Conservation (phyloP, 768 basidiomycete genomes). For the Boletus rubroflammeus region DNA sequence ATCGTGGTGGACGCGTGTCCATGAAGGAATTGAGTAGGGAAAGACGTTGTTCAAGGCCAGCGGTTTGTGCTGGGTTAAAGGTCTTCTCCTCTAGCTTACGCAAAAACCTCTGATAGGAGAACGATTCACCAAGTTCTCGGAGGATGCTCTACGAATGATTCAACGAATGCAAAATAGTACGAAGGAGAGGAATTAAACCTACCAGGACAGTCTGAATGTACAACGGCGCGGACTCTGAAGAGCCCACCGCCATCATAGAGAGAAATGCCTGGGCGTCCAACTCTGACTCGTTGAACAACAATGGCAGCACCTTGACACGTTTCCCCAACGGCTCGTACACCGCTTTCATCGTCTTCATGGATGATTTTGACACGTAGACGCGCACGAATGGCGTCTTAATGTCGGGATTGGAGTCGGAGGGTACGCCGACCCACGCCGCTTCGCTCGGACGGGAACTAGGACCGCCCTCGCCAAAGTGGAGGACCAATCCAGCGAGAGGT, state of each 20-base stretch:
- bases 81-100: slow-evolving; percentile 39
- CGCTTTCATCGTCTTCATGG: slow-evolving; percentile 49
- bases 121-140: slow-evolving; percentile 55
- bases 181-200: slow-evolving; percentile 13
- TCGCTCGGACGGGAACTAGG: slow-evolving; percentile 52
- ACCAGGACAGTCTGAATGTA: slow-evolving; percentile 67
- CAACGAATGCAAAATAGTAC: background rate
- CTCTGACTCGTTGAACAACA: slow-evolving; percentile 53
- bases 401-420: slow-evolving; percentile 27
- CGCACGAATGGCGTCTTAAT: slow-evolving; percentile 27
- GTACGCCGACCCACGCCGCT: slow-evolving; percentile 52
- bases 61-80: slow-evolving; percentile 53
- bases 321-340: slow-evolving; percentile 48
- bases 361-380: slow-evolving; percentile 57
- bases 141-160: slow-evolving; percentile 48
- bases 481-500: slow-evolving; percentile 54
- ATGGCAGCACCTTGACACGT: slow-evolving; percentile 46
- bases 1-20: slow-evolving; percentile 18
- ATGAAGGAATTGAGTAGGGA: slow-evolving; percentile 54
- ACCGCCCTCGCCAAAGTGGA: slow-evolving; percentile 66
- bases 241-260: slow-evolving; percentile 66
- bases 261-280: slow-evolving; percentile 62
- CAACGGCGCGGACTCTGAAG: slow-evolving; percentile 53
- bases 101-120: slow-evolving; percentile 47
- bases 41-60: slow-evolving; percentile 57